Evolutionary conservation across 2,329 filamentous ascomycete species (phyloP).

Genomic region (Xylaria sp.): DNA sequence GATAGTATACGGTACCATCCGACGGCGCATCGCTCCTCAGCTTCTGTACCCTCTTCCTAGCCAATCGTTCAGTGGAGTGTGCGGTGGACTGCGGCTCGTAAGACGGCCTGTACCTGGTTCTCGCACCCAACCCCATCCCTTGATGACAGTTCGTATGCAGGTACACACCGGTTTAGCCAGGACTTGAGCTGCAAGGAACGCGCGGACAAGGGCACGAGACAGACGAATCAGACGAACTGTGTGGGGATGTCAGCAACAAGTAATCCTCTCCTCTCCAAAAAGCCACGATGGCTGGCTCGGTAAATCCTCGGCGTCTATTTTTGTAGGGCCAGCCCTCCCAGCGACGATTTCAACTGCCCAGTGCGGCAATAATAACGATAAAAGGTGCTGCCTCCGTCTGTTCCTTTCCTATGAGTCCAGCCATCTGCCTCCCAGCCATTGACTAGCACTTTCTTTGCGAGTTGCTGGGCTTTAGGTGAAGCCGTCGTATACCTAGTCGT

Average conservation of each 20-base stretch:
- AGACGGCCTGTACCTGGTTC: conserved; percentile 8
- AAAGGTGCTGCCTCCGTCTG: conserved; percentile 5
- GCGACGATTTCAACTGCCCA: conserved; percentile 8
- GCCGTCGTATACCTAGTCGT: conserved; percentile 1
- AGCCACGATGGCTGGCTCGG: not conserved
- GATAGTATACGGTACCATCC: conserved; percentile 4
- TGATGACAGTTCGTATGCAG: conserved; percentile 32
- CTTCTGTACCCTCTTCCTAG: not conserved
- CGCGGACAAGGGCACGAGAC: conserved; percentile 25
- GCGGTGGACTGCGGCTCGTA: not conserved
- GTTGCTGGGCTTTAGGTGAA: conserved; percentile 5
- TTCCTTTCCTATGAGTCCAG: not conserved
- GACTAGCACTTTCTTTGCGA: not conserved
- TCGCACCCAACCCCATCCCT: conserved; percentile 16
- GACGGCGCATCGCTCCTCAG: conserved; percentile 22
- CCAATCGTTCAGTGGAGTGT: conserved; percentile 3
- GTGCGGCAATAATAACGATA: conserved; percentile 17
- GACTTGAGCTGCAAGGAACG: conserved; percentile 31
- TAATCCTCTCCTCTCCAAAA: conserved; percentile 3
- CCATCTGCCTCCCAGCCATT: conserved; percentile 13
- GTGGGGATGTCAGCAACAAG: conserved; percentile 32
- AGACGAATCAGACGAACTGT: conserved; percentile 30
- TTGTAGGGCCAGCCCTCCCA: conserved; percentile 15
- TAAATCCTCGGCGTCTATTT: conserved; percentile 28
- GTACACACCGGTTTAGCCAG: conserved; percentile 17